Base-by-base conservation (phyloP, 441 rosid genomes). In the Populus hybrid region DNA sequence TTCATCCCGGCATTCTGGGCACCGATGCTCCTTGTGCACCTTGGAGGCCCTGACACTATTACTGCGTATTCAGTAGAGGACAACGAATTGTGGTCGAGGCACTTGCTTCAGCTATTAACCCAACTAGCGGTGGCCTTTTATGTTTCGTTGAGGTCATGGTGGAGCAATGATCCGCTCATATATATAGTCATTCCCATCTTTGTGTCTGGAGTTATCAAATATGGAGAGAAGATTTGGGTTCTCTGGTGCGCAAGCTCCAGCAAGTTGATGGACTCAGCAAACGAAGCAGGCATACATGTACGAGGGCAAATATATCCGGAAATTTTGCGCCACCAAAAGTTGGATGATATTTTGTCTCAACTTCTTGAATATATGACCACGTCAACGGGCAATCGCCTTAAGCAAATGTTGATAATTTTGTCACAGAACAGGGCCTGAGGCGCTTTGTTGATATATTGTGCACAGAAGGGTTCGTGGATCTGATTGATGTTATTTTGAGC, bases 31-130 rank as follows among this genome's bases (percentile, higher is more conserved):
- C 80, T 81, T 1, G 28, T 81, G 8, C 83, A 81, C 54, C 50
- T 73, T 1, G 83, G 80, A 20, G 83, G 80, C 11, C 83, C 83
- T 26, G 83, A 81, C 42, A 23, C 11, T 81, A 72, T 32, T 32
- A 32, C 35, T 32, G 35, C 35, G 6, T 32, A 32, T 14, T 50
- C 77, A 1, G 23, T 76, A 5, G 83, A 72, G 40, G 83, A 81
- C n/a, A 77, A 73, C 65, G 34, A 76, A 63, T 40, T 77, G 21
- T 79, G 84, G 57, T 10, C 10, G 3, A 59, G 84, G 28, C 78
- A 78, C 42, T 35, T 77, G 21, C 42, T 70, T 14, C 63, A 67
- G 10, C 26, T 76, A 24, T 76, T 38, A n/a, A 54, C 38, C n/a
- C 70, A 42, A 11, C 54, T 78, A 2, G 24, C 4, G 30, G 50